Base-by-base conservation (phyloP, 78 protist genomes). In the Dictyostelium purpureum region DNA sequence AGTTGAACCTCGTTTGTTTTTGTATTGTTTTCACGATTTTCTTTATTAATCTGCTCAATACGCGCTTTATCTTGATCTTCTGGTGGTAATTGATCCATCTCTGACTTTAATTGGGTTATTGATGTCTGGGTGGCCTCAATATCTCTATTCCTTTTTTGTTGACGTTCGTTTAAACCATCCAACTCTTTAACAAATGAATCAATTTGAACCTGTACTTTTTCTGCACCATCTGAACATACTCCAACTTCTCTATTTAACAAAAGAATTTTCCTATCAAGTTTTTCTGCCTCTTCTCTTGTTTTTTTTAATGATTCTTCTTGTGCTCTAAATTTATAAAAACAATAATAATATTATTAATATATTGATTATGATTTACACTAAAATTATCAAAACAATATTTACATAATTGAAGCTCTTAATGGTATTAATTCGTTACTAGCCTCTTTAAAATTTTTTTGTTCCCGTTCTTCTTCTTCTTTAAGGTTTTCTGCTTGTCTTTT, bases 51-150 rank as follows among this genome's bases (percentile, higher is more conserved):
- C 43, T 24, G 37, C 6, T 67, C 61, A 0, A 73, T 45, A 10
- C 12, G 31, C 18, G 4, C 38, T 51, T 71, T 65, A 18, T 71
- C 45, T n/a, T 89, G 77, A 1, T 89, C 94, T 35, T 85, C 21
- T 5, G 35, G 31, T 18, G 35, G 43, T 9, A 76, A 6, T 24
- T n/a, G 24, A 6, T 74, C 76, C 67, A 76, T 9, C 7, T 51
- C 59, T 12, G n/a, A n/a, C n/a, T n/a, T n/a, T n/a, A n/a, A n/a
- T n/a, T n/a, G n/a, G n/a, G 52, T 47, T 14, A 1, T 47, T 47
- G 52, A 14, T 1, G n/a, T 14, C 12, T 47, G 52, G 7, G 3
- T 47, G 7, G 52, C 12, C n/a, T 2, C 12, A 16, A 3, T 2
- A 47, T 14, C 12, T 1, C 1, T 47, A 10, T 47, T 47, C 12